A percentile compares a stretch with the other conserved stretches of the same genome.
phyloP scores from a whole-genome alignment of 2,329 filamentous ascomycete genomes.

The Scedosporium boydii region DNA sequence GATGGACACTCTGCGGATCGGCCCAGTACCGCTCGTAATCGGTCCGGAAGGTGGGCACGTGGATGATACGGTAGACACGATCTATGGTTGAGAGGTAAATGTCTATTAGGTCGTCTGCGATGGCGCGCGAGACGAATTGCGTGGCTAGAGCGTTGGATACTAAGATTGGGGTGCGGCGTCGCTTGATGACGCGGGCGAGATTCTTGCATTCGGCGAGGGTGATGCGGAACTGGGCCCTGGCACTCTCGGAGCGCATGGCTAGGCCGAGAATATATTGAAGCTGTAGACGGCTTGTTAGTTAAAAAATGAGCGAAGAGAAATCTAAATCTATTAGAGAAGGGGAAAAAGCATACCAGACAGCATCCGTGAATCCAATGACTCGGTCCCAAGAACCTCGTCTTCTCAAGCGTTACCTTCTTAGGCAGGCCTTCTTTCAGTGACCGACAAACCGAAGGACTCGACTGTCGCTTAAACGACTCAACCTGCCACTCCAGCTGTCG shows the following conservation, averaged over 20 bases:
- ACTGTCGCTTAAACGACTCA: neutral
- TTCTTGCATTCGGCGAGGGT: conserved; percentile 33
- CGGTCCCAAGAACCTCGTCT: conserved; percentile 5
- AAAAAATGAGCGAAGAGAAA: neutral
- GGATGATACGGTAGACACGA: conserved; percentile 36
- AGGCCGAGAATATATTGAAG: neutral
- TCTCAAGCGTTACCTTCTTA: conserved; percentile 1
- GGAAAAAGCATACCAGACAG: neutral
- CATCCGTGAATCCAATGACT: conserved; percentile 3
- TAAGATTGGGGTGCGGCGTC: conserved; percentile 37
- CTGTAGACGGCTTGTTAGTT: neutral
- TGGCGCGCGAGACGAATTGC: conserved; percentile 23
- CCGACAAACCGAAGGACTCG: neutral
- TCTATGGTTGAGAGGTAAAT: conserved; percentile 40
- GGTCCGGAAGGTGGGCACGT: conserved; percentile 37
- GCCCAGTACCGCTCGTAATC: conserved; percentile 43
- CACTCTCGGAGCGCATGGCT: neutral
- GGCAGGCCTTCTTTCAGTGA: neutral
- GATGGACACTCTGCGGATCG: conserved; percentile 14
- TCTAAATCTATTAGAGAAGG: neutral
- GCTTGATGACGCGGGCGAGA: conserved; percentile 42
- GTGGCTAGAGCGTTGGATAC: conserved; percentile 30
- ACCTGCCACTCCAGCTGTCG: conserved; percentile 1
- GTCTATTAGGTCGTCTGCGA: conserved; percentile 37
- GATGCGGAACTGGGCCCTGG: neutral